Evolutionary conservation across 2,329 filamentous ascomycete species (phyloP).

Genomic region (Colletotrichum cordylinicola): DNA sequence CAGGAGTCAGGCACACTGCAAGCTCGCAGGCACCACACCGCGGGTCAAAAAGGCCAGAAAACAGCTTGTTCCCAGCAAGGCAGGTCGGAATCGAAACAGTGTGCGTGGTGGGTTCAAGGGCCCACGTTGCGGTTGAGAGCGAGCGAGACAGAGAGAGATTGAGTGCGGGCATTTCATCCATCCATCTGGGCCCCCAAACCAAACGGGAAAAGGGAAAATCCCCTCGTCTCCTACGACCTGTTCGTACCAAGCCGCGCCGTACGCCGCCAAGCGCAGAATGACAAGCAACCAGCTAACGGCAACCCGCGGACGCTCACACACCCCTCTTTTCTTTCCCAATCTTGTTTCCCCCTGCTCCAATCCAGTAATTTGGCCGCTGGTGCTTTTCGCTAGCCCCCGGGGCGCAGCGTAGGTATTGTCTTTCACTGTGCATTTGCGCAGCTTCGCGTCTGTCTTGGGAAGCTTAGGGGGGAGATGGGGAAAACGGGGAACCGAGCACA

Average conservation of each 20-base stretch:
- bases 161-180: neutral
- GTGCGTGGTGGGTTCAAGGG: neutral
- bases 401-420: neutral
- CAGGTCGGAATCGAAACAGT: conserved; percentile 19
- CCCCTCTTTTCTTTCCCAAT: neutral
- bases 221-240: neutral
- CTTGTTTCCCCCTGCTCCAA: conserved; percentile 11
- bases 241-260: neutral
- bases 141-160: neutral
- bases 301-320: neutral
- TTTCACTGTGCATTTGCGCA: neutral
- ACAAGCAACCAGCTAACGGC: neutral
- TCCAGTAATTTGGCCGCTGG: conserved; percentile 4
- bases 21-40: neutral
- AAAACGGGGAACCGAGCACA: neutral
- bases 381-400: conserved; percentile 9
- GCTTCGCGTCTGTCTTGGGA: neutral
- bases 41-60: neutral
- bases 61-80: conserved; percentile 7
- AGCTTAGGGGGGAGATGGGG: neutral
- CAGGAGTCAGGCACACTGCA: neutral
- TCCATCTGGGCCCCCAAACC: neutral
- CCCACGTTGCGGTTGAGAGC: neutral
- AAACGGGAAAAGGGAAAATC: neutral
- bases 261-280: neutral